Evolutionary conservation across 1,284 basidiomycete genomes (phyloP).

Genomic region (Fistulinella cinereoalba): DNA sequence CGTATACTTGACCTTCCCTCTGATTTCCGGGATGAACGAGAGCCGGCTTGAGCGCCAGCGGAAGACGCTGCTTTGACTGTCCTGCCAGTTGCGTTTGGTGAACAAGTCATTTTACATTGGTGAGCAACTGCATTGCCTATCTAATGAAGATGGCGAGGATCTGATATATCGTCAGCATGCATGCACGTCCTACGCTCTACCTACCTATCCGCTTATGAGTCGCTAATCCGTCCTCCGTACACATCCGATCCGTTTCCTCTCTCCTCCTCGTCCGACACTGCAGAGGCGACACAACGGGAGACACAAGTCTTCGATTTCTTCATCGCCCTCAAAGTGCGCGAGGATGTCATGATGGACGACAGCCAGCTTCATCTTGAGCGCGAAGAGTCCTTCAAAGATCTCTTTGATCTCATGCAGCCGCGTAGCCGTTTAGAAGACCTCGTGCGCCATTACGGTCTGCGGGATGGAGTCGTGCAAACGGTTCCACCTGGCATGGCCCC

Average conservation of each 20-base stretch:
- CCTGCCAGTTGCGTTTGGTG: conserved; percentile 59
- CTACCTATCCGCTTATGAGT: conserved; percentile 63
- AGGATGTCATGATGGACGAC: conserved; percentile 72
- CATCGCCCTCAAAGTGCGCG: conserved; percentile 71
- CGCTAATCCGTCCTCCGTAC: conserved; percentile 61
- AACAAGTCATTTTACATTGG: conserved; percentile 64
- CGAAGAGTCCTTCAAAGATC: conserved; percentile 68
- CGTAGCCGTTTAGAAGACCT: conserved; percentile 70
- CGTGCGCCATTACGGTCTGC: conserved; percentile 55
- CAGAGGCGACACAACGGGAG: conserved; percentile 53
- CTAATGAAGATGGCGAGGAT: not conserved
- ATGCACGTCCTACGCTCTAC: conserved; percentile 77
- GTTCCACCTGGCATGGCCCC: conserved; percentile 12
- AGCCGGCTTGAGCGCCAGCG: conserved; percentile 51
- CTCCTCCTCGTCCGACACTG: conserved; percentile 28
- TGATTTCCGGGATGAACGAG: conserved; percentile 37
- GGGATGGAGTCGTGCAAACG: conserved; percentile 47
- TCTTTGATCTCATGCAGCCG: conserved; percentile 74
- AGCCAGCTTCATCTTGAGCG: conserved; percentile 68
- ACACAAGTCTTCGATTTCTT: conserved; percentile 71
- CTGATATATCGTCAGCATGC: conserved; percentile 46
- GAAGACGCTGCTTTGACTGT: conserved; percentile 67
- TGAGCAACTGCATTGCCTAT: conserved; percentile 28
- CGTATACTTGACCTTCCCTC: conserved; percentile 58
- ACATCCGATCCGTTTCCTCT: conserved; percentile 73